phyloP scores from a whole-genome alignment of 2,329 filamentous ascomycete genomes.

The Phoma sp. region DNA sequence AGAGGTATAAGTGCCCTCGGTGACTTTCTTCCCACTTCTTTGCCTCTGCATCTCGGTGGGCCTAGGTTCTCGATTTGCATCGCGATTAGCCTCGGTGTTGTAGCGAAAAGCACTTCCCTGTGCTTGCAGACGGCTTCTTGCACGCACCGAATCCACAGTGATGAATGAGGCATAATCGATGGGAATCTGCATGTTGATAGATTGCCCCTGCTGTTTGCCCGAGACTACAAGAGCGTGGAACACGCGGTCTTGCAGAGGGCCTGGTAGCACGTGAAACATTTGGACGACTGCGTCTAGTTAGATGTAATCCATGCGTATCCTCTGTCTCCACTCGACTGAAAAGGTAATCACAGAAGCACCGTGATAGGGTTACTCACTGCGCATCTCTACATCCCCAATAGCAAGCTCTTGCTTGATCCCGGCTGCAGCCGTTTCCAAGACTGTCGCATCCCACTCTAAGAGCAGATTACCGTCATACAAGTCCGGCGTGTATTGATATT shows the following conservation, averaged over 20 bases:
- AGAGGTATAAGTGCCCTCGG: slow-evolving; percentile 67
- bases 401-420: slow-evolving; percentile 23
- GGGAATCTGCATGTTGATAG: slow-evolving; percentile 53
- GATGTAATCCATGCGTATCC: neutral
- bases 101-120: slow-evolving; percentile 15
- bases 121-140: slow-evolving; percentile 23
- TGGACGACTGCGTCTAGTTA: slow-evolving; percentile 57
- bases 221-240: slow-evolving; percentile 72
- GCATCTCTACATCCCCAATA: slow-evolving; percentile 46
- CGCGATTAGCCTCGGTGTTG: slow-evolving; percentile 9
- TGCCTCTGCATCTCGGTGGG: slow-evolving; percentile 30
- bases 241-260: slow-evolving; percentile 66
- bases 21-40: slow-evolving; percentile 54
- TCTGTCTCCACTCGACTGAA: neutral
- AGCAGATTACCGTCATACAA: slow-evolving; percentile 58
- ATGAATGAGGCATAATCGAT: slow-evolving; percentile 58
- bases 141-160: slow-evolving; percentile 14
- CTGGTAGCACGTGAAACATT: slow-evolving; percentile 67
- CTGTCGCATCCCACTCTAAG: slow-evolving; percentile 50
- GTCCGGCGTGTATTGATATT: slow-evolving; percentile 64
- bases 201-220: slow-evolving; percentile 50
- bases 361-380: slow-evolving; percentile 33
- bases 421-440: slow-evolving; percentile 30
- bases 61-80: slow-evolving; percentile 8
- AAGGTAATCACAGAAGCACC: neutral